Percentiles rank a stretch among this genome's conserved stretches.
phyloP scores from a whole-genome alignment of 1,284 basidiomycete genomes.

The Salmacisia buchloeana region DNA sequence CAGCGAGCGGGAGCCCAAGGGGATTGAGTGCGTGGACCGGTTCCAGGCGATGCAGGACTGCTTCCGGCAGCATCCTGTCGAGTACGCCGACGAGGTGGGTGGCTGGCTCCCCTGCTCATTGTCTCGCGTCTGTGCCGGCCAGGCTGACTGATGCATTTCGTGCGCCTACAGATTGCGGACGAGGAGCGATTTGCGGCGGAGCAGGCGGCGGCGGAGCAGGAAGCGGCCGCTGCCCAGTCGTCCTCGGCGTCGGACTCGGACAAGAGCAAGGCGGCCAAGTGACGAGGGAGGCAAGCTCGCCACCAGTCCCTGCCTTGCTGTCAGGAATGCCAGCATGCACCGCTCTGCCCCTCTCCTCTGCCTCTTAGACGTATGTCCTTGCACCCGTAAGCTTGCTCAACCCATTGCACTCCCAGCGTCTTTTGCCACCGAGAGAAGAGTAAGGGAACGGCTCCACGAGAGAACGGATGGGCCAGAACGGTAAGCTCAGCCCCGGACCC shows the following conservation, averaged over 20 bases:
- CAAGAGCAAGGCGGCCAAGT: neutral
- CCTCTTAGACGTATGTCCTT: too few species aligned
- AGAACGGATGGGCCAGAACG: too few species aligned
- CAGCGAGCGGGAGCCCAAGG: constrained; percentile 92
- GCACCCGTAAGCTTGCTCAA: too few species aligned
- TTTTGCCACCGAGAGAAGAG: too few species aligned
- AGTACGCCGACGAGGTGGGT: constrained; percentile 70
- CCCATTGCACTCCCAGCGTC: too few species aligned
- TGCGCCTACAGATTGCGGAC: constrained; percentile 2
- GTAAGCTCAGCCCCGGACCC: too few species aligned
- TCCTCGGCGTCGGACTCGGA: neutral
- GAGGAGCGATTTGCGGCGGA: neutral
- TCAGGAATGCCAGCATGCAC: too few species aligned
- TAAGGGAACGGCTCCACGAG: too few species aligned
- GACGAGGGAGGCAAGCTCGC: neutral
- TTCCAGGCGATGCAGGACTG: constrained; percentile 98
- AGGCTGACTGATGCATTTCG: neutral
- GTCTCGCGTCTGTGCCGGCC: neutral
- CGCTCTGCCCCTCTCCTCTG: too few species aligned
- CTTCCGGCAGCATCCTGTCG: constrained; percentile 90
- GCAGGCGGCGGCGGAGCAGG: neutral
- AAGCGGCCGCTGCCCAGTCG: too few species aligned
- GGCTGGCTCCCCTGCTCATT: neutral
- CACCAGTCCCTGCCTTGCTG: too few species aligned
- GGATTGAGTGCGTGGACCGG: constrained; percentile 94